Evolutionary conservation across 2,329 filamentous ascomycete species (phyloP).

Genomic region (Diplodia intermedia): DNA sequence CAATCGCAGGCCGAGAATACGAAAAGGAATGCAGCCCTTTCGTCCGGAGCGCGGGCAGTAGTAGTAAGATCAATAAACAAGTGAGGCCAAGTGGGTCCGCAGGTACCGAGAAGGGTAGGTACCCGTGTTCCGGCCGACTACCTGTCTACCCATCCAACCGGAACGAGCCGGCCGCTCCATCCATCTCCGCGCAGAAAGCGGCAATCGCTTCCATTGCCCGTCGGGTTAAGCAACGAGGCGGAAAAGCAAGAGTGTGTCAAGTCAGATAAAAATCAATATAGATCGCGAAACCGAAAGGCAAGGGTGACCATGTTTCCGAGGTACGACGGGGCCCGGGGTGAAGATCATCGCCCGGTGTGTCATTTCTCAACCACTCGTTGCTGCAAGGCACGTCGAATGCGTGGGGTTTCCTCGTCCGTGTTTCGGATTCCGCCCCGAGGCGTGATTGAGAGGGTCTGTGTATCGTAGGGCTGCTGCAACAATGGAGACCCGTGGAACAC

Average conservation of each 20-base stretch:
- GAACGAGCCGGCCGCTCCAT: not conserved
- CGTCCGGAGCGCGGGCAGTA: not conserved
- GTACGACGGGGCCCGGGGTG: not conserved
- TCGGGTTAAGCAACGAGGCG: not conserved
- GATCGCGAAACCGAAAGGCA: not conserved
- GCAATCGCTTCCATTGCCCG: not conserved
- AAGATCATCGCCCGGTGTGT: not conserved
- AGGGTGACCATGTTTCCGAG: not conserved
- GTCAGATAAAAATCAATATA: no score
- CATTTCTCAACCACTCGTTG: no score
- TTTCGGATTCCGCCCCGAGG: not conserved
- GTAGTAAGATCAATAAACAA: constrained; percentile 2
- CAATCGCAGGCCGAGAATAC: not conserved
- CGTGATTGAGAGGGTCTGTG: not conserved
- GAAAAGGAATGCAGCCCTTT: not conserved
- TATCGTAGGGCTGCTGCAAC: not conserved
- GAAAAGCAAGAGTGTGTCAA: no score
- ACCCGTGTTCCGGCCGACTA: not conserved
- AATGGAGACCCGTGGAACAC: not conserved
- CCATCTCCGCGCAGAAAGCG: not conserved
- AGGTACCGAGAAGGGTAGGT: not conserved
- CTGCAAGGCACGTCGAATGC: no score
- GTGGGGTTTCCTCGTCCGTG: not conserved
- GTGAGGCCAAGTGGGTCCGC: not conserved
- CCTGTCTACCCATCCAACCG: not conserved